phyloP scores from a whole-genome alignment of 768 basidiomycete species.

The Amanita pseudoporphyria region DNA sequence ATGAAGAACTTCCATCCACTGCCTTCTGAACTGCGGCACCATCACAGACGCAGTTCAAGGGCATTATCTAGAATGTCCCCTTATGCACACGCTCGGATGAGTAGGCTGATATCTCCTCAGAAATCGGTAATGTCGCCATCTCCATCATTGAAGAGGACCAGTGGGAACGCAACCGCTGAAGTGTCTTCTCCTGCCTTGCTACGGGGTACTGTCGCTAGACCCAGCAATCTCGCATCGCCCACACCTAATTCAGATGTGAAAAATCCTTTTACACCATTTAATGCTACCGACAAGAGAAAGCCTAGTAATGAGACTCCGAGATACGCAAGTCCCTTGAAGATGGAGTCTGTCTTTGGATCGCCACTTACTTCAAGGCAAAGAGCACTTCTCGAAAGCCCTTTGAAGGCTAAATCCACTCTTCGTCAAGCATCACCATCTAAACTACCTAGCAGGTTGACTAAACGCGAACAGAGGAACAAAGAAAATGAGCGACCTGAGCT shows the following conservation, averaged over 20 bases:
- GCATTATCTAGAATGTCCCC: neutral
- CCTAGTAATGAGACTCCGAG: neutral
- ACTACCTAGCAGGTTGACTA: neutral
- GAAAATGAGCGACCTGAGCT: neutral
- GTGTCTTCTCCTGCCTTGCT: neutral
- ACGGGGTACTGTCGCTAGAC: neutral
- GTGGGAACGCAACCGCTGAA: neutral
- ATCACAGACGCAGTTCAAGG: neutral
- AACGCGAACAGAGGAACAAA: neutral
- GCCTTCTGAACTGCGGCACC: neutral
- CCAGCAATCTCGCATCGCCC: neutral
- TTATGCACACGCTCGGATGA: neutral
- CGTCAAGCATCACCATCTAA: neutral
- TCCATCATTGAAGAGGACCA: neutral
- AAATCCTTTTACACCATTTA: neutral
- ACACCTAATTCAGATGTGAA: neutral
- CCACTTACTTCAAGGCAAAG: neutral
- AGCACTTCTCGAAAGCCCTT: neutral
- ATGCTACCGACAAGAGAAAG: neutral
- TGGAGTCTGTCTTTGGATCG: neutral
- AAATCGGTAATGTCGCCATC: neutral
- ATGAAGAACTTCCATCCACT: conserved; percentile 1
- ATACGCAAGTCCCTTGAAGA: neutral
- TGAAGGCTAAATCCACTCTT: neutral
- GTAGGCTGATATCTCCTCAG: neutral